Evolutionary conservation across 2,329 filamentous ascomycete species (phyloP), one percentile per base, ranked within the genome.

Genomic region (Aureobasidium sp.): DNA sequence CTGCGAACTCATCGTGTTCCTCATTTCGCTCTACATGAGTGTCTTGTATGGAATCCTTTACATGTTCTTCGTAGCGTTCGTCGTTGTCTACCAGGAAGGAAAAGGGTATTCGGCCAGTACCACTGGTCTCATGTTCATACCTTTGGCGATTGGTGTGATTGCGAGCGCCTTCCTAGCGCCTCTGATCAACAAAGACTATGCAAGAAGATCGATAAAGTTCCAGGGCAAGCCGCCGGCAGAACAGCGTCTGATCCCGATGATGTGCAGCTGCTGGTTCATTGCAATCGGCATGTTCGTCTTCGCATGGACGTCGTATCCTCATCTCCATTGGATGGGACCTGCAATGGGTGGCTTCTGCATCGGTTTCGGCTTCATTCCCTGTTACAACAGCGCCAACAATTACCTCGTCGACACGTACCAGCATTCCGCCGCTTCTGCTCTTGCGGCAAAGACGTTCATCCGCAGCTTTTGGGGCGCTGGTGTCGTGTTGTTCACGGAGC

Each of bases 61-160:
- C 79, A 89, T 90, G 87, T 89, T 89, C 78, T 89, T 89, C 77
- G 80, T 89, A 63, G 86, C 86, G 3, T 58, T 58, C 64, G 82
- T 82, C 0, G 79, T 85, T 66, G 79, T 96, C 63, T 96, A 88
- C 77, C 83, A 90, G 67, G 79, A 85, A 73, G 88, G 89, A 63
- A 95, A 96, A 75, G 88, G 88, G 2, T 96, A 87, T 75, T 84
- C 81, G 3, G 82, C 89, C 31, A 83, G 88, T 39, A 86, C 79
- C 31, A 91, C 90, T 0, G 91, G 90, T 51, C 80, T 95, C 9
- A 93, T 94, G 87, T 95, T 95, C 74, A 91, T 94, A 65, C 90
- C 90, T 1, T 73, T 94, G 49, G 89, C 90, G 8, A 76, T 94
- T 20, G 90, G 90, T 56, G 89, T 94, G 17, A 20, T 93, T 89